phyloP scores from a whole-genome alignment of 169 alveolate genomes.

The Babesia caballi region DNA sequence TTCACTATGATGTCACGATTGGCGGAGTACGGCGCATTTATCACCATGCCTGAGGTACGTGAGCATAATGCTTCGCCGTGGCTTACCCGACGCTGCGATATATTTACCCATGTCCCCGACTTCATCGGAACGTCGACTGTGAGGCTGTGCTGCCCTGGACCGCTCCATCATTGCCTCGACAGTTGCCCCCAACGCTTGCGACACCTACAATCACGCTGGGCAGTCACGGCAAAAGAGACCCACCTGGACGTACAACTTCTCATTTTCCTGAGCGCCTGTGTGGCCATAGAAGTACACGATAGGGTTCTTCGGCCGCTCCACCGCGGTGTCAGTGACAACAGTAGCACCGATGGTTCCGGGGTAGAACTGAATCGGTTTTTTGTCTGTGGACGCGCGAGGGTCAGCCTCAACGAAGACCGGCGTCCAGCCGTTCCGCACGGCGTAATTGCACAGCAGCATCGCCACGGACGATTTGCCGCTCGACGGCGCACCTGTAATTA shows the following conservation, averaged over 20 bases:
- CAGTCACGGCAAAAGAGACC: constrained; percentile 41
- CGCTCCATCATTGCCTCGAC: constrained; percentile 43
- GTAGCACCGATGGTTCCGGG: constrained; percentile 77
- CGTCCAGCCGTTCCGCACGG: constrained; percentile 79
- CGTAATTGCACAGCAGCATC: constrained; percentile 77
- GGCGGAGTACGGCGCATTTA: constrained; percentile 86
- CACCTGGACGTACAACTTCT: constrained; percentile 62
- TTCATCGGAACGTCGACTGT: constrained; percentile 35
- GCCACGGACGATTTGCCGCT: constrained; percentile 87
- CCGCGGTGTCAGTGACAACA: constrained; percentile 37
- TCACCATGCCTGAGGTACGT: constrained; percentile 60
- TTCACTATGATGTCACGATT: constrained; percentile 68
- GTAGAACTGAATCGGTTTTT: constrained; percentile 68
- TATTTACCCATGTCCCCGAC: constrained; percentile 44
- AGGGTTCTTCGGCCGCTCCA: constrained; percentile 66
- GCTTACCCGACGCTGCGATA: constrained; percentile 43
- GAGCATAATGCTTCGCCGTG: background rate
- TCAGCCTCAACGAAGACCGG: constrained; percentile 85
- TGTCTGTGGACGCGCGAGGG: constrained; percentile 80
- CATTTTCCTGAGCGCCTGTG: constrained; percentile 75
- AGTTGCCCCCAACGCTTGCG: constrained; percentile 47
- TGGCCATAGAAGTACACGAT: constrained; percentile 80
- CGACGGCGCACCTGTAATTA: constrained; percentile 83
- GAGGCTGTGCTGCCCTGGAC: constrained; percentile 8
- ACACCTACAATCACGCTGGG: constrained; percentile 24